phyloP scores from a whole-genome alignment of 345 rosid species.

The Eucalyptus curtisii region DNA sequence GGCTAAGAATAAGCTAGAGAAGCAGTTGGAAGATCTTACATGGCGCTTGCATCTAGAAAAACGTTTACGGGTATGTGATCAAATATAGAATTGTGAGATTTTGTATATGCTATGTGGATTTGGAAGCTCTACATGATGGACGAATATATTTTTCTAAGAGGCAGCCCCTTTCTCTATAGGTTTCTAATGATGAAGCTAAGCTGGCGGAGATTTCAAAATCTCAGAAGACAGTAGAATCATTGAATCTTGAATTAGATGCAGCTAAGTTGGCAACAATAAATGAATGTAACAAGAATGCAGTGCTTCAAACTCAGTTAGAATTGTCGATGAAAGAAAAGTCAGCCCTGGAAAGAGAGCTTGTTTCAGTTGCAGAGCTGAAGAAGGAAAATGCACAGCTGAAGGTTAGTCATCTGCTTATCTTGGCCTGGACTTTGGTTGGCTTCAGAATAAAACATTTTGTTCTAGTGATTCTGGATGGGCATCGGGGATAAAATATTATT shows the following conservation, averaged over 20 bases:
- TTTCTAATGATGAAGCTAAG: constrained; percentile 73
- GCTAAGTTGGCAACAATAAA: constrained; percentile 78
- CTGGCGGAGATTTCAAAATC: constrained; percentile 63
- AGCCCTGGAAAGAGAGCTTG: constrained; percentile 61
- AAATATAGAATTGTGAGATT: neutral
- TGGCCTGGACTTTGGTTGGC: neutral
- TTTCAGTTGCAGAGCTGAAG: constrained; percentile 49
- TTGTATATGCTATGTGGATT: neutral
- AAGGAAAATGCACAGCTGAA: constrained; percentile 57
- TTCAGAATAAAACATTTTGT: neutral
- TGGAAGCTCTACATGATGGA: neutral
- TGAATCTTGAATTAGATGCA: constrained; percentile 88
- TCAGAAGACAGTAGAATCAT: constrained; percentile 55
- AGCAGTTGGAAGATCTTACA: constrained; percentile 84
- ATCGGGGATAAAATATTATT: neutral
- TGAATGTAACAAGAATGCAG: constrained; percentile 82
- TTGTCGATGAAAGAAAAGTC: constrained; percentile 61
- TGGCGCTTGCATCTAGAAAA: constrained; percentile 90
- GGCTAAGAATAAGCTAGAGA: constrained; percentile 93
- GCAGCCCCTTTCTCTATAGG: constrained; percentile 30
- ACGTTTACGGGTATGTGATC: constrained; percentile 61
- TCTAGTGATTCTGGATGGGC: neutral
- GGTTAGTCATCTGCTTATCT: constrained; percentile 24
- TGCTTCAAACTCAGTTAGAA: constrained; percentile 74
- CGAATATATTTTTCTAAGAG: neutral